A percentile compares a stretch with the other conserved stretches of the same genome.
These are phyloP conservation scores for Chrysopogon serrulatus DNA, from an alignment of 176 grass and related monocot genomes.

Conservation along the genomic window DNA sequence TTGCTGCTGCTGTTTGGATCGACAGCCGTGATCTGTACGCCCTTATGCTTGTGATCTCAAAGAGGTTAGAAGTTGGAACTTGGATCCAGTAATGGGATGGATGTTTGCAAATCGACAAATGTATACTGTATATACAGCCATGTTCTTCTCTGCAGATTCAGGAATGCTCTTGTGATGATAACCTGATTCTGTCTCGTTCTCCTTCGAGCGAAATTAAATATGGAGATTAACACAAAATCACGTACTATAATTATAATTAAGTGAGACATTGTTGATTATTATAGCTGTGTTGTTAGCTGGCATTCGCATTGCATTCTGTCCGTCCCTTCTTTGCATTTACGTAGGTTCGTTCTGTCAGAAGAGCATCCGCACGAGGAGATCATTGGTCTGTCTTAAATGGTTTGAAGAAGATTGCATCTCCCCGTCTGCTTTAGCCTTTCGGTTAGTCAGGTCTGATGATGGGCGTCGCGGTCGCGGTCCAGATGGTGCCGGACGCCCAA, in stretches of 20 bases:
- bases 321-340: background rate
- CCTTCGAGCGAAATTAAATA: background rate
- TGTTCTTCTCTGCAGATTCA: background rate
- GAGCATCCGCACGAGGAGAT: background rate
- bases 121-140: background rate
- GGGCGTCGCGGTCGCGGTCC: background rate
- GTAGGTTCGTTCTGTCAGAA: background rate
- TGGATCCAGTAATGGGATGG: slow-evolving; percentile 9
- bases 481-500: background rate
- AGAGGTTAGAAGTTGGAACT: slow-evolving; percentile 14
- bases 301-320: background rate
- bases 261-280: too few species aligned
- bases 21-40: background rate
- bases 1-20: background rate
- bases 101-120: background rate
- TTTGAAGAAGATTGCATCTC: background rate
- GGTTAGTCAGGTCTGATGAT: background rate
- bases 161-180: background rate
- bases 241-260: background rate
- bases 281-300: background rate
- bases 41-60: slow-evolving; percentile 27
- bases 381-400: background rate
- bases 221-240: background rate
- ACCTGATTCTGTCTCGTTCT: background rate
- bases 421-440: background rate